Percentiles rank a stretch among this genome's conserved stretches.
Evolutionary conservation across 345 rosid genomes (phyloP).

Genomic region (Erysimum cheiranthoides): DNA sequence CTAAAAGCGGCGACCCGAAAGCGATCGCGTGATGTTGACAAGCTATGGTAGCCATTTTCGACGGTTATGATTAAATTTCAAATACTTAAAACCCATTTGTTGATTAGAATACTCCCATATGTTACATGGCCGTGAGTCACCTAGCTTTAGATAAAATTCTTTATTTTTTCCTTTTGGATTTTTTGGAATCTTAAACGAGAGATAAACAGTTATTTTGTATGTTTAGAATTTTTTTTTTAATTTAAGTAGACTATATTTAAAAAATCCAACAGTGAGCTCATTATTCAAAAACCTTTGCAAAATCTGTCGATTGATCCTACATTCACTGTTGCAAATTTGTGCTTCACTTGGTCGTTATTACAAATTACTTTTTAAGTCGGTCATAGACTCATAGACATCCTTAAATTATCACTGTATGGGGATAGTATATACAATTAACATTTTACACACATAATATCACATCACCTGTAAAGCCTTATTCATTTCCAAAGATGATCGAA

Average conservation of each 20-base stretch:
- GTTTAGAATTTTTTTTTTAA: neutral
- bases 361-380: too few species aligned
- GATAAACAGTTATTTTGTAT: neutral
- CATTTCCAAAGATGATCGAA: too few species aligned
- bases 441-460: too few species aligned
- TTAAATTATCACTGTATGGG: too few species aligned
- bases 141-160: conserved; percentile 25
- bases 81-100: neutral
- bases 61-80: conserved; percentile 10
- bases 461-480: too few species aligned
- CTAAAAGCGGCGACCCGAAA: conserved; percentile 41
- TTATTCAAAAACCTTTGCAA: neutral
- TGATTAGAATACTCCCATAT: conserved; percentile 6
- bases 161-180: neutral
- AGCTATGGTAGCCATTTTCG: conserved; percentile 20
- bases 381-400: too few species aligned
- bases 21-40: conserved; percentile 32
- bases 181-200: conserved; percentile 4
- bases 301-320: neutral
- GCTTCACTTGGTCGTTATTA: neutral
- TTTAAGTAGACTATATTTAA: neutral
- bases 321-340: neutral
- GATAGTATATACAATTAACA: too few species aligned
- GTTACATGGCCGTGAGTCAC: conserved; percentile 42
- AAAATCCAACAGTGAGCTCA: neutral